phyloP scores from a whole-genome alignment of 768 basidiomycete genomes.

The Naganishia randhawae region DNA sequence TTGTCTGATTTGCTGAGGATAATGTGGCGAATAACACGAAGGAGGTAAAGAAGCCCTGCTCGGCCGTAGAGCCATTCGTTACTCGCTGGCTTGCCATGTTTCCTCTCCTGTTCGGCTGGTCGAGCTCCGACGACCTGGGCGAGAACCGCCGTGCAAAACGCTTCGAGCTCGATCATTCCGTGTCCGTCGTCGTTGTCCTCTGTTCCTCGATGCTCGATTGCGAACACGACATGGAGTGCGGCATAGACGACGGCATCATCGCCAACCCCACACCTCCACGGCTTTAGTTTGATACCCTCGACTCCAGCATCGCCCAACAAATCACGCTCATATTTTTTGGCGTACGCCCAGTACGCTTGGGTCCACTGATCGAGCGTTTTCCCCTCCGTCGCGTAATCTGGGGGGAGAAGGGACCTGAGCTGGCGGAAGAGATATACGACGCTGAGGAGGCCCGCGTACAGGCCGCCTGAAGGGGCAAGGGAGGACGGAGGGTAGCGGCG shows the following conservation, averaged over 20 bases:
- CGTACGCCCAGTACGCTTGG: background rate
- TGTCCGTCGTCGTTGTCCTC: background rate
- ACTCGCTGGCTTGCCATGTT: background rate
- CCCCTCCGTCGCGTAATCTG: background rate
- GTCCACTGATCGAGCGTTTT: background rate
- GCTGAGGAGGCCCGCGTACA: conserved; percentile 2
- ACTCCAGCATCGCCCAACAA: conserved; percentile 1
- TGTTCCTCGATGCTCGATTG: background rate
- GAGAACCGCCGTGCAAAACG: background rate
- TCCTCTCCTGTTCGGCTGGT: background rate
- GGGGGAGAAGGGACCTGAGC: background rate
- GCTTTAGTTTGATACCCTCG: background rate
- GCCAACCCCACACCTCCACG: conserved; percentile 5
- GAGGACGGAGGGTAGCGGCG: background rate
- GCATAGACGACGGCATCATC: conserved; percentile 8
- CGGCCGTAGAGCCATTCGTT: conserved; percentile 16
- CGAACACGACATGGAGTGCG: background rate
- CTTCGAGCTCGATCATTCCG: background rate
- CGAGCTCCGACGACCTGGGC: background rate
- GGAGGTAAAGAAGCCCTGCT: background rate
- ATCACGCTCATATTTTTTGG: background rate
- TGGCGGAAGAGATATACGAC: background rate
- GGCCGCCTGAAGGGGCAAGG: conserved; percentile 1
- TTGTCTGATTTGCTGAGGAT: background rate
- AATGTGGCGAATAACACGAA: background rate